These are phyloP conservation scores for Rhodotorula sp. DNA, from an alignment of 1,284 basidiomycete species.

Conservation along the genomic window DNA sequence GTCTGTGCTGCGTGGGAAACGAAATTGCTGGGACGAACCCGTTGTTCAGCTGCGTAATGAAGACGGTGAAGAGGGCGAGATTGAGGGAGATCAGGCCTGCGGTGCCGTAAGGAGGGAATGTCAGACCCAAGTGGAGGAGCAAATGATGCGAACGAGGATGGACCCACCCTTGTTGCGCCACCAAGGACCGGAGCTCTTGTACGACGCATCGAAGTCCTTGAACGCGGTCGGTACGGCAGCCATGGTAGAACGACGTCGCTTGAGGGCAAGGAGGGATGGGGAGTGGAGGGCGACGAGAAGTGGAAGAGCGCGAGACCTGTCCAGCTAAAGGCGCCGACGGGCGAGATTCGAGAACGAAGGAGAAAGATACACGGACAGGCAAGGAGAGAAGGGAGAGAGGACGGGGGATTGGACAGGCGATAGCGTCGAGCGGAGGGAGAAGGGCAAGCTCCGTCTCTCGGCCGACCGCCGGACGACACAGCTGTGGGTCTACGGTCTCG, in stretches of 20 bases:
- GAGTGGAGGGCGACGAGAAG: no score
- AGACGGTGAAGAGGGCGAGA: constrained; percentile 10
- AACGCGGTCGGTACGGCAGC: neutral
- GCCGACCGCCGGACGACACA: no score
- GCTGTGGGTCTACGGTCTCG: no score
- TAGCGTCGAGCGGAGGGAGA: neutral
- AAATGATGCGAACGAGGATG: neutral
- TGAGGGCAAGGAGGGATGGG: no score
- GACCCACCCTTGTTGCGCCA: neutral
- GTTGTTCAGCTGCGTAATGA: constrained; percentile 17
- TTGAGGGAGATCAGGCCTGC: constrained; percentile 16
- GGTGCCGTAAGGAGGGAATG: neutral
- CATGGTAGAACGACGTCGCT: neutral
- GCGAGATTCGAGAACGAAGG: no score
- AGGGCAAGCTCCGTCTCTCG: no score
- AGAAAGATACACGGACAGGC: no score
- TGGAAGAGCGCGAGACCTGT: no score
- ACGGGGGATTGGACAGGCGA: neutral
- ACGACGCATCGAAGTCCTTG: neutral
- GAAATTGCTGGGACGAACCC: neutral
- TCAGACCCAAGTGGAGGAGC: neutral
- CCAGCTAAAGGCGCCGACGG: no score
- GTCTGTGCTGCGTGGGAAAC: no score
- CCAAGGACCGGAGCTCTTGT: neutral
- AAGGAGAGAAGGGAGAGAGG: no score